Conservation (phyloP, 148 eudicot genomes). For the Selenicereus undatus region DNA sequence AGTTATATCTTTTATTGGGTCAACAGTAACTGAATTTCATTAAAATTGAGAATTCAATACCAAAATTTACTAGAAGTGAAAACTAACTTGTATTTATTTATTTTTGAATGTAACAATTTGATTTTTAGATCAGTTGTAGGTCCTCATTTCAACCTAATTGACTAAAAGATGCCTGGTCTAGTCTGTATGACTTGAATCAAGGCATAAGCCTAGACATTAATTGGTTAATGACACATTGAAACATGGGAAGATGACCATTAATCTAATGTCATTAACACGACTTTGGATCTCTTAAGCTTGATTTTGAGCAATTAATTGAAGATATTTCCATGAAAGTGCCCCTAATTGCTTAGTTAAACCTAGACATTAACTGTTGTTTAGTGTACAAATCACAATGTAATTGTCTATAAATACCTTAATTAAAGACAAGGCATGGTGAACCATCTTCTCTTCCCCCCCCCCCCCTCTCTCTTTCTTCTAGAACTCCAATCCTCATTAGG, state of each 20-base stretch:
- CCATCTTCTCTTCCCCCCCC: background rate
- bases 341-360: background rate
- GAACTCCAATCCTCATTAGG: background rate
- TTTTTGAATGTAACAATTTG: background rate
- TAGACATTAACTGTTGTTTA: too few species aligned
- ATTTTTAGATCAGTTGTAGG: background rate
- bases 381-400: background rate
- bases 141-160: background rate
- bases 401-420: background rate
- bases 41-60: too few species aligned
- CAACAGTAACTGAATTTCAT: too few species aligned
- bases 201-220: background rate
- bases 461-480: background rate
- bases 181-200: background rate
- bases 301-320: background rate
- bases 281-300: background rate
- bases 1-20: too few species aligned
- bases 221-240: slow-evolving; percentile 7
- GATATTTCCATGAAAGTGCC: background rate
- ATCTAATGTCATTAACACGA: background rate
- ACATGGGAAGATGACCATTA: background rate
- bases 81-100: too few species aligned
- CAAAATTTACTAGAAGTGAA: too few species aligned
- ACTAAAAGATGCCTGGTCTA: background rate
- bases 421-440: background rate